Conservation (phyloP, 2,329 filamentous ascomycete genomes). For the Ploettnerulaceae sp. region DNA sequence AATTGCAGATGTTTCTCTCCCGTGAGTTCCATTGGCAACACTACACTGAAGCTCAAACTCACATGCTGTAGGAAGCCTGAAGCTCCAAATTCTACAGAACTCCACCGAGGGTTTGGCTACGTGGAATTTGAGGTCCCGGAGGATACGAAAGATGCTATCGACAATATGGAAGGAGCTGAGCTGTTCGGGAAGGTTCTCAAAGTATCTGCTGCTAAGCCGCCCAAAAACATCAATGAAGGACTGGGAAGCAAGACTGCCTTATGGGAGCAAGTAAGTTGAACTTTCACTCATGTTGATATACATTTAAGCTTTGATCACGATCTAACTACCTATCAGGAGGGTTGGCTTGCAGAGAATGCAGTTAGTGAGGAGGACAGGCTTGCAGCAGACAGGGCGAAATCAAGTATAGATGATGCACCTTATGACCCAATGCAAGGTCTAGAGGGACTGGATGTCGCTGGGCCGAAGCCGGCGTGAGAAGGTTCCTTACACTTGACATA, state of each 20-base stretch:
- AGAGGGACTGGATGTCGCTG: slow-evolving; percentile 88
- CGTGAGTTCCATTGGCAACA: slow-evolving; percentile 37
- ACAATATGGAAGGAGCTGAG: slow-evolving; percentile 98
- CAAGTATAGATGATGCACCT: slow-evolving; percentile 47
- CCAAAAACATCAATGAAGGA: slow-evolving; percentile 82
- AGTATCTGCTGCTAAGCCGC: slow-evolving; percentile 85
- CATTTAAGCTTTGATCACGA: background rate
- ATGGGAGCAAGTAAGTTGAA: slow-evolving; percentile 80
- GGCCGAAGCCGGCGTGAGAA: slow-evolving; percentile 69
- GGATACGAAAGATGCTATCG: slow-evolving; percentile 91
- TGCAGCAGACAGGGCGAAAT: slow-evolving; percentile 51
- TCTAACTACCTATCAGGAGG: slow-evolving; percentile 58
- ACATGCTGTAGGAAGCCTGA: slow-evolving; percentile 60
- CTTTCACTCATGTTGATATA: slow-evolving; percentile 7
- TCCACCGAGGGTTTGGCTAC: slow-evolving; percentile 91
- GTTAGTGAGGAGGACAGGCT: slow-evolving; percentile 73
- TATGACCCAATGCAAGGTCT: slow-evolving; percentile 94
- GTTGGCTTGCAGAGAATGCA: slow-evolving; percentile 85
- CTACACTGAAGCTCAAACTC: slow-evolving; percentile 11
- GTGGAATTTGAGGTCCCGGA: slow-evolving; percentile 84
- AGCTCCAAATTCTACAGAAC: slow-evolving; percentile 68
- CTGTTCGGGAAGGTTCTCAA: slow-evolving; percentile 89
- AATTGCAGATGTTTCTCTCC: slow-evolving; percentile 84
- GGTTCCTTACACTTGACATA: background rate
- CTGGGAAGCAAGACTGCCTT: slow-evolving; percentile 89